Conservation (phyloP, 2,329 filamentous ascomycete genomes). For the Colletotrichum cordylinicola region DNA sequence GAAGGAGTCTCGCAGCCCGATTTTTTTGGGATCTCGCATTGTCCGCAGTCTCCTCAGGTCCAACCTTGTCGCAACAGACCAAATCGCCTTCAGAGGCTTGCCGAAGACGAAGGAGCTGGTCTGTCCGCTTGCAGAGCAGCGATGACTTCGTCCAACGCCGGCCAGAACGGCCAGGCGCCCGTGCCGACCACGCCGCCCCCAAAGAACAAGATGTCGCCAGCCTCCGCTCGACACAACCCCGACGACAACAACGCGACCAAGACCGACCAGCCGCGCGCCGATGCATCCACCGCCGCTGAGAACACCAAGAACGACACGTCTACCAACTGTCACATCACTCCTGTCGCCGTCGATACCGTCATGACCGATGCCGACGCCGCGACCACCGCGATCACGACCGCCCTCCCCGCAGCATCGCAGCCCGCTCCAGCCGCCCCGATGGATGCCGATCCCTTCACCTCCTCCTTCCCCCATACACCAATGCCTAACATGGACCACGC, state of each 20-base stretch:
- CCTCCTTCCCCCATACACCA: conserved; percentile 37
- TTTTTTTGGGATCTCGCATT: conserved; percentile 24
- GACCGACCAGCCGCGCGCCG: conserved; percentile 22
- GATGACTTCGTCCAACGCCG: conserved; percentile 65
- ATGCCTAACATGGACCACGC: conserved; percentile 40
- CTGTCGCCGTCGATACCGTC: conserved; percentile 3
- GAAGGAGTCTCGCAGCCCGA: conserved; percentile 16
- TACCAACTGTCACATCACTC: background rate
- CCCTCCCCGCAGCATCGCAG: conserved; percentile 25
- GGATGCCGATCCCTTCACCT: conserved; percentile 33
- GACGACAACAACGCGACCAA: conserved; percentile 19
- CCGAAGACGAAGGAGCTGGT: conserved; percentile 57
- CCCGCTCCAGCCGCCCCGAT: conserved; percentile 14
- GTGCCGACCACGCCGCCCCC: conserved; percentile 26
- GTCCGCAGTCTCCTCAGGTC: conserved; percentile 13
- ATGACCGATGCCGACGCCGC: conserved; percentile 19
- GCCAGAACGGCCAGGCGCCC: conserved; percentile 34
- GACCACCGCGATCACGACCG: conserved; percentile 26
- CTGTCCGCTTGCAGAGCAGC: conserved; percentile 54
- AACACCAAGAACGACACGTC: background rate
- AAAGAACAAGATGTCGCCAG: conserved; percentile 6
- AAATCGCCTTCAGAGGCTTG: conserved; percentile 20
- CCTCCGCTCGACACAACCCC: conserved; percentile 1
- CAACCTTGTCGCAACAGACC: conserved; percentile 21
- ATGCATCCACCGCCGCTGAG: background rate